Evolutionary conservation across 371 early-diverging fungal genomes (phyloP).

Genomic region (Mortierella sp.): DNA sequence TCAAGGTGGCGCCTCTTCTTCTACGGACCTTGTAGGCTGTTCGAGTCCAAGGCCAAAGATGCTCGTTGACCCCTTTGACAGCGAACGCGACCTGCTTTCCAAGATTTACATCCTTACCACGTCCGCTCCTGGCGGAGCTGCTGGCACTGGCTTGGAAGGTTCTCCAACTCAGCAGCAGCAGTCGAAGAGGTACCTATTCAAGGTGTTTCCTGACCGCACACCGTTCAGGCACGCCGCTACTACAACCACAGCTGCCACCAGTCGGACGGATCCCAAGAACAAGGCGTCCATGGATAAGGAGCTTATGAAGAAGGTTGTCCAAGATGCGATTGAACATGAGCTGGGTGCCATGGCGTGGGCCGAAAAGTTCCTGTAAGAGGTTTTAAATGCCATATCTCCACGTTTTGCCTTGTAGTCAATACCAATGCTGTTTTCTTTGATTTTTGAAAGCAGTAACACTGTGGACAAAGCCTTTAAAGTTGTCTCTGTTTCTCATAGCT

Average conservation of each 20-base stretch:
- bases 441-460: not conserved
- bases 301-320: constrained; percentile 15
- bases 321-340: constrained; percentile 38
- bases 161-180: not conserved
- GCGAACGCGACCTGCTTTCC: constrained; percentile 8
- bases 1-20: not conserved
- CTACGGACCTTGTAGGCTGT: not conserved
- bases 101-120: constrained; percentile 22
- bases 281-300: not conserved
- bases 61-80: not conserved
- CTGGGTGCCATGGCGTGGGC: constrained; percentile 41
- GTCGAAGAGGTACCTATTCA: constrained; percentile 22
- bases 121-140: not conserved
- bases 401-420: not conserved
- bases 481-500: not conserved
- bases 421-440: not conserved
- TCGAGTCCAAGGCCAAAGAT: not conserved
- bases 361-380: constrained; percentile 13
- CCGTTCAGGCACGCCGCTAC: constrained; percentile 29
- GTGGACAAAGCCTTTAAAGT: not conserved
- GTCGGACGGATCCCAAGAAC: not conserved
- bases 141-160: not conserved
- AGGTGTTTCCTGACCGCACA: constrained; percentile 13
- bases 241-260: not conserved
- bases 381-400: not conserved